Base-by-base conservation (phyloP, 2,329 filamentous ascomycete genomes). In the Curvularia sp. region DNA sequence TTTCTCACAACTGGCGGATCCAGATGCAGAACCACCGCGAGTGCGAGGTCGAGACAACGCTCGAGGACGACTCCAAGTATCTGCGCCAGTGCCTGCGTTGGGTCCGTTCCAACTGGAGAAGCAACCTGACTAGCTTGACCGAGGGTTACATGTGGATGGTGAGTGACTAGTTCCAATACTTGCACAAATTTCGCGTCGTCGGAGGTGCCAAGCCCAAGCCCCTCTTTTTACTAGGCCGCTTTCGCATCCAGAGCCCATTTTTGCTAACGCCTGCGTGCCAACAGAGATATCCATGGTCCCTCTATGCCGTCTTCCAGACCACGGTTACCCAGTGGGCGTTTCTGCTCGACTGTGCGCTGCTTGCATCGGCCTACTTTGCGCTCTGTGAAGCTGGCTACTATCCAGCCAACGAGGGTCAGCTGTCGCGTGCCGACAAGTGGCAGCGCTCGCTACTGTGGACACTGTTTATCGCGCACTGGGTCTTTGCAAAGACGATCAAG, bases 91-190 rank as follows among this genome's bases (percentile, higher is more conserved):
- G 94, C 79, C 87, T 94, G 47, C 87, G 94, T 48, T 98, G 94
- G 94, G 93, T 95, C 43, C 88, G 94, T 72, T 97, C 93, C 83
- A 98, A 98, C 79, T 98, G 94, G 94, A 86, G 94, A 74, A 97
- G 93, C 82, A 98, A 98, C 78, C 89, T 92, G 78, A 97, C 92
- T 52, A 97, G 92, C 77, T 84, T 97, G 64, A 86, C 87, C 64
- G 94, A 97, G 79, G 83, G 89, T 74, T 86, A 92, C 73, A 91
- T 97, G 72, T 92, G 91, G 88, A 88, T 81, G 57, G 93, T 97
- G 85, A 89, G 92, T 76, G 50, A 49, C 57, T 58, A 62, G 64
- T 66, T 68, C 57, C 64, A 49, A 61, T 62, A 57, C 63, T 51
- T 66, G 61, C 62, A 63, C 60, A 65, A 58, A 64, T 68, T 64